Conservation (phyloP, 169 alveolate genomes). For the Amoebophrya sp. region DNA sequence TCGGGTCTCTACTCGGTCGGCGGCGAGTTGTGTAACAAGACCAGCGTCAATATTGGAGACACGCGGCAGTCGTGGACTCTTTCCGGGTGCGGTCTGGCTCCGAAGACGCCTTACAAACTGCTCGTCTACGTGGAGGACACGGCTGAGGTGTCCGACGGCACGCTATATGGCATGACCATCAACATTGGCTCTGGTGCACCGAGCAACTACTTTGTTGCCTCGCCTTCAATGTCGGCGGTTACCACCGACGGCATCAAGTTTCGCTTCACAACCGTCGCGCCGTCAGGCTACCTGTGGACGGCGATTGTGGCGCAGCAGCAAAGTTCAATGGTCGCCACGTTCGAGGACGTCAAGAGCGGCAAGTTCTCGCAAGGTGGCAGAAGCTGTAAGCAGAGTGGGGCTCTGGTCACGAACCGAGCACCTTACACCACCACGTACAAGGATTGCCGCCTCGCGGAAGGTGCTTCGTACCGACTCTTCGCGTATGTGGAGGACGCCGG, state of each 20-base stretch:
- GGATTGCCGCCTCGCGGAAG: constrained; percentile 6
- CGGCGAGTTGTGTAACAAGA: constrained; percentile 28
- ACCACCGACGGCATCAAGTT: neutral
- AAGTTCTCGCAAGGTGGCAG: neutral
- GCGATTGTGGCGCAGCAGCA: constrained; percentile 20
- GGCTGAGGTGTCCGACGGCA: constrained; percentile 7
- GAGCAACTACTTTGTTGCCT: neutral
- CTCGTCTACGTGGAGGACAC: constrained; percentile 36
- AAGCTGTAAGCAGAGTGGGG: neutral
- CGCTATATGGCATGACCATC: constrained; percentile 7
- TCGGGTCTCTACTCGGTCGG: constrained; percentile 28
- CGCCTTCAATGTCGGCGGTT: neutral
- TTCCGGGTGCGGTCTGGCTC: neutral
- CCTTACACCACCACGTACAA: neutral
- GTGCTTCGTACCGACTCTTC: constrained; percentile 23
- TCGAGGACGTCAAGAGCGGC: neutral
- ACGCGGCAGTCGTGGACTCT: constrained; percentile 23
- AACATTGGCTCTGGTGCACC: constrained; percentile 9
- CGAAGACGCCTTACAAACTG: neutral
- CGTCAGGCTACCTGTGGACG: neutral
- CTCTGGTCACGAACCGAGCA: neutral
- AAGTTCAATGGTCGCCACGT: neutral
- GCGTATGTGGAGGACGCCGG: constrained; percentile 33
- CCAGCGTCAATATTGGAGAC: neutral
- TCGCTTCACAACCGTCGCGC: constrained; percentile 9